Conservation (phyloP, 371 early-diverging fungal genomes). For the Haplosporangium sp. region DNA sequence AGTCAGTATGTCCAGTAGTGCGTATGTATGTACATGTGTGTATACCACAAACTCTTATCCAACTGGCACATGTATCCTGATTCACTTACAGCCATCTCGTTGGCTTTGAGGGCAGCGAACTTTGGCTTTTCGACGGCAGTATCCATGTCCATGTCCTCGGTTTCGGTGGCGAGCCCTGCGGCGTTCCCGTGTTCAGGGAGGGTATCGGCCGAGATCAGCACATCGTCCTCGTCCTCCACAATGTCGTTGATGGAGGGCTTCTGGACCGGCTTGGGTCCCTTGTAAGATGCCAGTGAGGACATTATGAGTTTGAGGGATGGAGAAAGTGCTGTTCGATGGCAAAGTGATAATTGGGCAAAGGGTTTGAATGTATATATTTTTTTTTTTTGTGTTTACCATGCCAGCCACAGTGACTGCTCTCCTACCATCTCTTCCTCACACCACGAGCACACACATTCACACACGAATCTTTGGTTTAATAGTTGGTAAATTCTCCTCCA, state of each 20-base stretch:
- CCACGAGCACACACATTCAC: too few species aligned
- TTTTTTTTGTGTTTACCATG: too few species aligned
- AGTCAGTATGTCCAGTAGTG: background rate
- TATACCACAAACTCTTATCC: background rate
- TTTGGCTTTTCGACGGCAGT: constrained; percentile 54
- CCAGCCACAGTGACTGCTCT: too few species aligned
- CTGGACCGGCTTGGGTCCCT: constrained; percentile 66
- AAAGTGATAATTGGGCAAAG: background rate
- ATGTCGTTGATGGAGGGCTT: constrained; percentile 60
- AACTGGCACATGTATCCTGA: background rate
- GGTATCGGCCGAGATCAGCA: constrained; percentile 70
- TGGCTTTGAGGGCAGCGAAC: constrained; percentile 50
- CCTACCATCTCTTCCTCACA: too few species aligned
- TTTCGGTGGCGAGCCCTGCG: constrained; percentile 32
- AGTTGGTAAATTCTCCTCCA: too few species aligned
- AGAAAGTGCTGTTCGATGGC: background rate
- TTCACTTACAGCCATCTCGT: constrained; percentile 55
- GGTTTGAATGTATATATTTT: background rate
- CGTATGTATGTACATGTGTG: background rate
- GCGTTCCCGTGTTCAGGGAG: constrained; percentile 60
- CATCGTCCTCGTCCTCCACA: constrained; percentile 67
- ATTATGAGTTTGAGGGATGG: constrained; percentile 44
- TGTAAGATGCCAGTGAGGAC: constrained; percentile 65
- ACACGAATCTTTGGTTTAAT: too few species aligned
- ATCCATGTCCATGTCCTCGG: constrained; percentile 67